Base-by-base conservation (phyloP, 129 eudicot genomes). In the Helianthus tuberosus region DNA sequence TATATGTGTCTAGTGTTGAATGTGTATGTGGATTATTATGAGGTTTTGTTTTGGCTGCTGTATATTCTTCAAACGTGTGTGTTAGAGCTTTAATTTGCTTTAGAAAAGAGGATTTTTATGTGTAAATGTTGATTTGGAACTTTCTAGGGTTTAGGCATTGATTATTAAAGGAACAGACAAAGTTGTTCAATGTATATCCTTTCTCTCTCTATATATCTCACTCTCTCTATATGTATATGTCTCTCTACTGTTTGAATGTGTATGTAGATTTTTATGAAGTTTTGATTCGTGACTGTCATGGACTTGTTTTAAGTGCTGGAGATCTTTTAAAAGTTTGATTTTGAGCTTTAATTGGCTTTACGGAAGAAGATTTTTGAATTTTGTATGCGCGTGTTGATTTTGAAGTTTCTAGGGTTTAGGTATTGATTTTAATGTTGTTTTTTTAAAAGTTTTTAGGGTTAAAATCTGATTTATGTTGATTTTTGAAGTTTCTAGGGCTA, bases 141-240 rank as follows among this genome's bases (percentile, higher is more conserved):
- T 43, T 43, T 43, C 47, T 6, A 43, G 47, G 10, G 47, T 9
- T 8, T 43, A 43, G 47, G 10, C 10, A 43, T 43, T 43, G 47
- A 43, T 43, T 5, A 93, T 93, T 83, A 88, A 84, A 48, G 96
- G 98, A 81, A 93, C 96, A 77, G 84, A 84, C 89, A 93, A 93
- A 85, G 75, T 88, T n/a, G 96, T 93, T 67, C 78, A 92, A 89
- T 87, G 98, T 93, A 81, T 64, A 12, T 51, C 55, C 8, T 53
- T 13, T 23, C 63, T 20, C 36, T 57, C 7, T 76, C 52, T 32
- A 32, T 32, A 3, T 32, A 32, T 32, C 36, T 32, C 36, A 3
- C 36, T 66, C 44, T 54, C 63, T 23, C 38, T 20, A 32, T 57
- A 5, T 76, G 38, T 50, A 5, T 53, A 13, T 36, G 11, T 62